phyloP scores from a whole-genome alignment of 2,329 filamentous ascomycete genomes.

The Nemania diffusa region DNA sequence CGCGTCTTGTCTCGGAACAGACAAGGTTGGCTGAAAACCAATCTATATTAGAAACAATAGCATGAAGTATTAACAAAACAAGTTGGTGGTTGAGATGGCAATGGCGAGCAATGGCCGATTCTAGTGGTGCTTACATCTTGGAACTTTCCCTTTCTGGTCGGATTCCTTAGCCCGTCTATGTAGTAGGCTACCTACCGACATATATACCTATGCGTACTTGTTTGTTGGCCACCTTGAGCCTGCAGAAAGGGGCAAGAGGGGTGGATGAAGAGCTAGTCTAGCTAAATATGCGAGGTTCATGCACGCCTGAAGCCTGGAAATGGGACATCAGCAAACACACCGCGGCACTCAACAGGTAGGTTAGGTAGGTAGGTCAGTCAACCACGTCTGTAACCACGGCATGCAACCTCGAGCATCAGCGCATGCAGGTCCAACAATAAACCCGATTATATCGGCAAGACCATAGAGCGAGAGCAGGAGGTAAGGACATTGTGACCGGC shows the following conservation, averaged over 20 bases:
- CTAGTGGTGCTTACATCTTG: slow-evolving; percentile 9
- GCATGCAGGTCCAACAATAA: slow-evolving; percentile 18
- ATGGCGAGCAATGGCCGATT: slow-evolving; percentile 1
- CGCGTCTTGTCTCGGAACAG: slow-evolving; percentile 8
- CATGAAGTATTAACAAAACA: slow-evolving; percentile 27
- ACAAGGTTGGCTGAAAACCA: background rate
- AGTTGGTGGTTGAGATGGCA: slow-evolving; percentile 19
- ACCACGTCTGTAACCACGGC: slow-evolving; percentile 15
- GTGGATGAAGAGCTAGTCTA: background rate
- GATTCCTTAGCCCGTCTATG: slow-evolving; percentile 12
- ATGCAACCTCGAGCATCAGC: slow-evolving; percentile 16
- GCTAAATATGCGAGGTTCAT: slow-evolving; percentile 17
- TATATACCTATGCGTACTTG: background rate
- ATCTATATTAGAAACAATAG: slow-evolving; percentile 17
- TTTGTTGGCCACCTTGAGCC: slow-evolving; percentile 3
- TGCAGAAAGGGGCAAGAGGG: slow-evolving; percentile 22
- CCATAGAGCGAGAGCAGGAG: background rate
- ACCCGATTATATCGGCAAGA: slow-evolving; percentile 1
- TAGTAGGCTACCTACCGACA: too few species aligned
- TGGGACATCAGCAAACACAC: slow-evolving; percentile 32
- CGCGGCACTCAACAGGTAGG: slow-evolving; percentile 22
- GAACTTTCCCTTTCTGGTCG: slow-evolving; percentile 15
- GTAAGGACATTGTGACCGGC: slow-evolving; percentile 1
- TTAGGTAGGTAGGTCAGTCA: slow-evolving; percentile 24
- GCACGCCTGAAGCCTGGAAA: slow-evolving; percentile 18